These are phyloP conservation scores for Amoebophrya sp. DNA, from an alignment of 169 alveolate species.

Conservation along the genomic window DNA sequence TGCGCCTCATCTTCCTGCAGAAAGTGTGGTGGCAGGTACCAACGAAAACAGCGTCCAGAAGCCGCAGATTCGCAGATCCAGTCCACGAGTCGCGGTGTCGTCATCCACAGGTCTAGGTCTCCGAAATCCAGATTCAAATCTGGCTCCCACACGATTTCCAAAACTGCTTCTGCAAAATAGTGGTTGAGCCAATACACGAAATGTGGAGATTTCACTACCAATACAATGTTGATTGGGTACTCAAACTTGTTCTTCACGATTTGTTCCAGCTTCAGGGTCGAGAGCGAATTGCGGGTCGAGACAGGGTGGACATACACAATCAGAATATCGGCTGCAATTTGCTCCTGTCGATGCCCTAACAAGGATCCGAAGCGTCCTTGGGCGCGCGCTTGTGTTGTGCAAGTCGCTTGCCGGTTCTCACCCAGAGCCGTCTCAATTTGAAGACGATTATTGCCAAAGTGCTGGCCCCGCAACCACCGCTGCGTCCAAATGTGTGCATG, in stretches of 20 bases:
- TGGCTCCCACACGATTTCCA: neutral
- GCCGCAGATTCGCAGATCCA: neutral
- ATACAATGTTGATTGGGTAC: neutral
- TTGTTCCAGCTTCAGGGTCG: neutral
- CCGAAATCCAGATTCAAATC: conserved; percentile 14
- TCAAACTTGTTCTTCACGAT: neutral
- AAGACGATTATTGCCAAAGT: neutral
- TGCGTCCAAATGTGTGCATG: neutral
- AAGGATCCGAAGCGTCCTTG: neutral
- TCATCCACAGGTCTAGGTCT: neutral
- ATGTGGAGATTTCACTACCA: neutral
- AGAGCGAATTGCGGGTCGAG: neutral
- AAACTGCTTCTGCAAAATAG: neutral
- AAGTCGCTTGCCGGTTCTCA: neutral
- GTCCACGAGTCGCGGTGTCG: conserved; percentile 14
- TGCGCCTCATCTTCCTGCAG: neutral
- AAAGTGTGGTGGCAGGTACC: conserved; percentile 11
- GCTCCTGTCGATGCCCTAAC: neutral
- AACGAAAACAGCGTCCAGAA: neutral
- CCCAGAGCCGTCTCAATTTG: neutral
- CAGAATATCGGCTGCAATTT: neutral
- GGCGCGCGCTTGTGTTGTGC: neutral
- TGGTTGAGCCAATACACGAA: conserved; percentile 7
- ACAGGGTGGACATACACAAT: neutral
- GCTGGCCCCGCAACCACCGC: neutral